Percentiles rank a stretch among this genome's conserved stretches.
These are phyloP conservation scores for Fusarium dimerum DNA, from an alignment of 2,329 filamentous ascomycete species.

Conservation along the genomic window DNA sequence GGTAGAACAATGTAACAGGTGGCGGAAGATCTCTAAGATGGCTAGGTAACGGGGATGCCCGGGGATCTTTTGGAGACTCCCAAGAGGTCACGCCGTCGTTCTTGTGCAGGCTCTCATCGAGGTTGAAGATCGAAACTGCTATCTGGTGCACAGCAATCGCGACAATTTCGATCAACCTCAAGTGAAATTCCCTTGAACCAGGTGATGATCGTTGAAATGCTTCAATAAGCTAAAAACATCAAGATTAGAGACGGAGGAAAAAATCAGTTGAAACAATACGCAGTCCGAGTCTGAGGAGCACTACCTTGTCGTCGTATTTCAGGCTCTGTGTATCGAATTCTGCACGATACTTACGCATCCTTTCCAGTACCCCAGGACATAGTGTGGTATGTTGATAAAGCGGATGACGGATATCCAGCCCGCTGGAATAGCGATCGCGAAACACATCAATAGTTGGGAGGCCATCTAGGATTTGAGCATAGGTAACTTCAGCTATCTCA, in stretches of 20 bases:
- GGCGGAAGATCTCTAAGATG: not conserved
- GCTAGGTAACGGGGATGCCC: conserved; percentile 1
- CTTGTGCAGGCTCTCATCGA: conserved; percentile 7
- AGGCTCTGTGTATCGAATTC: conserved; percentile 1
- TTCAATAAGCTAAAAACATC: conserved; percentile 1
- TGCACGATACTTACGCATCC: conserved; percentile 1
- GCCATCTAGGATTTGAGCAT: conserved; percentile 9
- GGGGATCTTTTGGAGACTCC: conserved; percentile 3
- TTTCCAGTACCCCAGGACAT: conserved; percentile 4
- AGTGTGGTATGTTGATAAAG: conserved; percentile 3
- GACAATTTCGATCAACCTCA: conserved; percentile 8
- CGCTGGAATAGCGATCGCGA: not conserved
- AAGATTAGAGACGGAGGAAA: conserved; percentile 1
- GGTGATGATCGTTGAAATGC: conserved; percentile 4
- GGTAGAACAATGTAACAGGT: conserved; percentile 6
- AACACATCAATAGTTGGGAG: conserved; percentile 2
- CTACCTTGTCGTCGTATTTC: conserved; percentile 4
- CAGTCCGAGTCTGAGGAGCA: not conserved
- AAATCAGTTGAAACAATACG: not conserved
- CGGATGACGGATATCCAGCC: conserved; percentile 1
- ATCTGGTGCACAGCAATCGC: conserved; percentile 7
- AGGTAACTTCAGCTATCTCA: conserved; percentile 3
- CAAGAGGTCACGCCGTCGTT: conserved; percentile 3
- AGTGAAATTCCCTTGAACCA: conserved; percentile 3
- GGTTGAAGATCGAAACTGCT: conserved; percentile 4